phyloP scores from a whole-genome alignment of 176 grass and related monocot genomes.

The Lolium rigidum region DNA sequence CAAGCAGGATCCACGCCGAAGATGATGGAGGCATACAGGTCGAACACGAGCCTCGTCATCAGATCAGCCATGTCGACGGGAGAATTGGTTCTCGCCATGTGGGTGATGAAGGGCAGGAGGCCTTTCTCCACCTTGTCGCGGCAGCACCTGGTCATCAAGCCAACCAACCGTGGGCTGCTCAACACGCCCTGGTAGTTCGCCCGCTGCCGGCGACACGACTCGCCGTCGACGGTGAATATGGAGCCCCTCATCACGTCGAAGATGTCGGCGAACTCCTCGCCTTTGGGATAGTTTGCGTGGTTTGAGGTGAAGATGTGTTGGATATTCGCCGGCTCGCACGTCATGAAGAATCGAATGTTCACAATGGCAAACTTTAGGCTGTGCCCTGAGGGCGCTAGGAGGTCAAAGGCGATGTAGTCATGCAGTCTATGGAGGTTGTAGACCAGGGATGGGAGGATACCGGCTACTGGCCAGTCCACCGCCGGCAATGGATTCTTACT shows the following conservation, averaged over 20 bases:
- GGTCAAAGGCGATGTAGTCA: background rate
- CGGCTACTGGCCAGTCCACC: background rate
- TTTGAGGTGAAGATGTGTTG: background rate
- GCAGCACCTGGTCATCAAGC: background rate
- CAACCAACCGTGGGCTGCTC: background rate
- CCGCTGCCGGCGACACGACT: background rate
- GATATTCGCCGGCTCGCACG: background rate
- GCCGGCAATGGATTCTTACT: background rate
- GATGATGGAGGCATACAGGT: background rate
- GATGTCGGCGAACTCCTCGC: background rate
- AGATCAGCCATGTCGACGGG: background rate
- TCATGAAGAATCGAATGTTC: background rate
- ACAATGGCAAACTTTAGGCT: background rate
- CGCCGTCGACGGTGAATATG: background rate
- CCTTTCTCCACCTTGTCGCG: background rate
- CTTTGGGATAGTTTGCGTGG: background rate
- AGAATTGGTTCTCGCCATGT: background rate
- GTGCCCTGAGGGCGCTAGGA: background rate
- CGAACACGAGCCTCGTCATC: background rate
- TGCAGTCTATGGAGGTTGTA: background rate
- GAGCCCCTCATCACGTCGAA: background rate
- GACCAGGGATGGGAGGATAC: background rate
- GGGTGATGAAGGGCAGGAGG: background rate
- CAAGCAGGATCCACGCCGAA: background rate
- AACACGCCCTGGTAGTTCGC: background rate